Base-by-base conservation (phyloP, 140 eudicot genomes). In the Ambrosia hybrid region DNA sequence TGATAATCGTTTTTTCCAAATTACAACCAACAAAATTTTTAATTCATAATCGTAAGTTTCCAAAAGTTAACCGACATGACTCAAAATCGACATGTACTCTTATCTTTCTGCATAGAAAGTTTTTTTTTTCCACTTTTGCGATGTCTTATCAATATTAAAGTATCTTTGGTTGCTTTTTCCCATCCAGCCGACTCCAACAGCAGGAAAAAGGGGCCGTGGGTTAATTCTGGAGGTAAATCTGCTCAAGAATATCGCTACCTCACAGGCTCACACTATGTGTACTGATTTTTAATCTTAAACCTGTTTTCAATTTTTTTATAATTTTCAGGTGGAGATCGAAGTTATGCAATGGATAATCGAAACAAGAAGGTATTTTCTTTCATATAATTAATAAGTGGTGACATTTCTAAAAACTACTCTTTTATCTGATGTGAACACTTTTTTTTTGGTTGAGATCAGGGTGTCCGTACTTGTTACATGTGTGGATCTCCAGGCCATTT, bases 401-500 rank as follows among this genome's bases (percentile, higher is more conserved):
- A 76, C 15, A 30, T 36, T 49, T 33, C 10, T 9, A 64, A 53
- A 62, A 51, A 12, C 43, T 58, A 76, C 62, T 62, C 49, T 11
- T 76, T 5, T 76, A 76, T 17, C 76, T 70, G 76, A 76, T 52
- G 59, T 26, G 53, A 41, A 33, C 57, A 51, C 55, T 43, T 43
- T 6, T 43, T 16, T 62, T 39, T 61, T 58, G 68, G 64, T 79
- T 63, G 72, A 43, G 2, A 14, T 73, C 85, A 92, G 98, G 87
- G 13, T 13, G 79, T 56, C 41, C 96, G 92, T 41, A 87, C 87
- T 26, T 93, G 98, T 78, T 93, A 83, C 80, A 84, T 39, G 83
- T 93, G 96, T 82, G 96, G 91, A 58, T 91, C 93, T 76, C 96
- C 97, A 2, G 83, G 75, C 71, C 98, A 93, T 85, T 83, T 93